Base-by-base conservation (phyloP, 306 rosid species). In the Crataegus laevigata region DNA sequence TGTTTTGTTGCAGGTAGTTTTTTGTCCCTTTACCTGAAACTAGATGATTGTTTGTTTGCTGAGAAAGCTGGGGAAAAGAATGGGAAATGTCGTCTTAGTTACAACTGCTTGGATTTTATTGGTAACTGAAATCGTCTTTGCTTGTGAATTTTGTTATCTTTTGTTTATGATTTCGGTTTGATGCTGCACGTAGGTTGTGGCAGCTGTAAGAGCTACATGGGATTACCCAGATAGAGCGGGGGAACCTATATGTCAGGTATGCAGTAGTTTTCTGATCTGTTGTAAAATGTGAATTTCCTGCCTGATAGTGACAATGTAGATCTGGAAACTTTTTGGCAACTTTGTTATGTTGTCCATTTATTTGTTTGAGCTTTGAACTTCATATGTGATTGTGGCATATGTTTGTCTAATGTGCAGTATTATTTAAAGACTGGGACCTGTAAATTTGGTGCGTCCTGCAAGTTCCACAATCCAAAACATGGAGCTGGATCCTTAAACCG, bases 371-470 rank as follows among this genome's bases (percentile, higher is more conserved):
- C 55, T 58, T 66, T 63, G 68, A 64, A 64, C 42, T 63, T 63
- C 51, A 45, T 8, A 45, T 62, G 65, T 75, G 45, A 72, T 69
- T 62, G 32, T 77, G 70, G 10, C n/a, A 18, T 52, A 73, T 60
- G 66, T 30, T 82, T 76, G 45, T 68, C 40, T 61, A 71, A 47
- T 82, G 78, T 45, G 71, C 88, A 92, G 96, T 88, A 92, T 86
- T 92, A 92, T 87, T 84, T 92, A 75, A 92, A 92, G 75, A 92
- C 96, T 78, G 90, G 92, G 82, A 83, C 91, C 66, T 92, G 98
- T 87, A 92, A 90, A 90, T 92, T 88, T 74, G 98, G 94, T 30
- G 96, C 94, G 63, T 90, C 96, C 75, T 90, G 98, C 88, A 90
- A 90, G 88, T 93, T 89, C 68, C 94, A 90, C 89, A 94, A 93